phyloP scores from a whole-genome alignment of 2,329 filamentous ascomycete species.

The Fusarium oxysporum region DNA sequence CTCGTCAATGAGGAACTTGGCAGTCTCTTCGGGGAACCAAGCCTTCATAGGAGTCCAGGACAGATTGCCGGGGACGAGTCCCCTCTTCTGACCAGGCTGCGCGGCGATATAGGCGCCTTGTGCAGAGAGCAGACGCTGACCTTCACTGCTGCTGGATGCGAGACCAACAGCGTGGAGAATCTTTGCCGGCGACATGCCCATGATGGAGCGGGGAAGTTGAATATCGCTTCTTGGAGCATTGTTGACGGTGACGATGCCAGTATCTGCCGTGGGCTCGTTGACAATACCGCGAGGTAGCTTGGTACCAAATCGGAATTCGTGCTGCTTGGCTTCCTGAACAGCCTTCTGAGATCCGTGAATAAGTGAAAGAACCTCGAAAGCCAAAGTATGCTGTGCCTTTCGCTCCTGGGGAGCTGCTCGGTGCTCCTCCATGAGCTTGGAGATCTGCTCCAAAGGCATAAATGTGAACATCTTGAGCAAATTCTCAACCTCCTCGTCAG shows the following conservation, averaged over 20 bases:
- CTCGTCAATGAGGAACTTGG: slow-evolving; percentile 70
- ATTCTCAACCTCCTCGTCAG: slow-evolving; percentile 83
- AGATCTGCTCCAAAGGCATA: slow-evolving; percentile 77
- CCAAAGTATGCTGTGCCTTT: slow-evolving; percentile 84
- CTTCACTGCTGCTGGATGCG: slow-evolving; percentile 66
- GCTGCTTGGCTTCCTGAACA: slow-evolving; percentile 67
- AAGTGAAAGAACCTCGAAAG: slow-evolving; percentile 83
- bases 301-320: slow-evolving; percentile 61
- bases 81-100: slow-evolving; percentile 56
- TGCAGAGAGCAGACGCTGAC: slow-evolving; percentile 65
- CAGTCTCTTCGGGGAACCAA: slow-evolving; percentile 67
- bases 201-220: slow-evolving; percentile 68
- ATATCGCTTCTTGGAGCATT: slow-evolving; percentile 66
- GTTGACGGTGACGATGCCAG: slow-evolving; percentile 55
- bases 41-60: slow-evolving; percentile 71
- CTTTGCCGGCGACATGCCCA: slow-evolving; percentile 67
- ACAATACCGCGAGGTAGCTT: slow-evolving; percentile 46
- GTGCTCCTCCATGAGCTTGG: slow-evolving; percentile 75
- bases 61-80: slow-evolving; percentile 63
- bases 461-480: slow-evolving; percentile 94
- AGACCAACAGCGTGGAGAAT: slow-evolving; percentile 72
- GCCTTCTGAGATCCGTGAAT: slow-evolving; percentile 79
- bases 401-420: slow-evolving; percentile 75
- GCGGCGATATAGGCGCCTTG: slow-evolving; percentile 72
- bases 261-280: slow-evolving; percentile 46